These are phyloP conservation scores for Exserohilum rostratum DNA, from an alignment of 2,329 filamentous ascomycete genomes.

Conservation along the genomic window DNA sequence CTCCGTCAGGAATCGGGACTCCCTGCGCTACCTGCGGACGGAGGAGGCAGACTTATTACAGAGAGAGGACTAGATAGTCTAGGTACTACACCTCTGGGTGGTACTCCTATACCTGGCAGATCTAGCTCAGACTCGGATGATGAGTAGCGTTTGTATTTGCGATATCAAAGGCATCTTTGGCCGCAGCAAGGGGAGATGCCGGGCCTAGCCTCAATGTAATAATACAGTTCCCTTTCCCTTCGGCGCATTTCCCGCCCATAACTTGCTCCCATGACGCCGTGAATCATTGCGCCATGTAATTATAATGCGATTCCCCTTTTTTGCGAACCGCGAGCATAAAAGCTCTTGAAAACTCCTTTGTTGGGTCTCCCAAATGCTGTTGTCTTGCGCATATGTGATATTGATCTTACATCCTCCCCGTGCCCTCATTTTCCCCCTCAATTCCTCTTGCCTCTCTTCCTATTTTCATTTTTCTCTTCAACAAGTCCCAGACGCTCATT, in stretches of 20 bases:
- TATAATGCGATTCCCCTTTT: neutral
- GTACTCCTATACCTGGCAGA: constrained; percentile 38
- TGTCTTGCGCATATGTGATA: neutral
- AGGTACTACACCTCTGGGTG: constrained; percentile 44
- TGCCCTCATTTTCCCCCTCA: neutral
- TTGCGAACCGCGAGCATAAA: neutral
- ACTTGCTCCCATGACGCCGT: neutral
- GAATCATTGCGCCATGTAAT: neutral
- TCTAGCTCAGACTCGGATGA: constrained; percentile 35
- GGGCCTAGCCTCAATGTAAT: constrained; percentile 4
- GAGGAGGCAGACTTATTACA: constrained; percentile 33
- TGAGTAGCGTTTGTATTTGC: constrained; percentile 28
- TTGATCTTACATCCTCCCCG: neutral
- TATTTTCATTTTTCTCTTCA: neutral
- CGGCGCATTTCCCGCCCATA: neutral
- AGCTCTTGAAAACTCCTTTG: neutral
- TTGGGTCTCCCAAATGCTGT: neutral
- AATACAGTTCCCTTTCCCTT: neutral
- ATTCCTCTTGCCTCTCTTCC: neutral
- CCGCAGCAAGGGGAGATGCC: constrained; percentile 5
- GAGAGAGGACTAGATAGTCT: constrained; percentile 46
- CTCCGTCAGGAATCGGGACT: constrained; percentile 58
- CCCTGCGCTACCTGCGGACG: constrained; percentile 39
- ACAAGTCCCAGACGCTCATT: constrained; percentile 31
- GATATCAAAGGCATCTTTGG: neutral